Percentiles rank a stretch among this genome's conserved stretches.
These are phyloP conservation scores for Neurospora sp. DNA, from an alignment of 495 filamentous ascomycete genomes.

Conservation along the genomic window DNA sequence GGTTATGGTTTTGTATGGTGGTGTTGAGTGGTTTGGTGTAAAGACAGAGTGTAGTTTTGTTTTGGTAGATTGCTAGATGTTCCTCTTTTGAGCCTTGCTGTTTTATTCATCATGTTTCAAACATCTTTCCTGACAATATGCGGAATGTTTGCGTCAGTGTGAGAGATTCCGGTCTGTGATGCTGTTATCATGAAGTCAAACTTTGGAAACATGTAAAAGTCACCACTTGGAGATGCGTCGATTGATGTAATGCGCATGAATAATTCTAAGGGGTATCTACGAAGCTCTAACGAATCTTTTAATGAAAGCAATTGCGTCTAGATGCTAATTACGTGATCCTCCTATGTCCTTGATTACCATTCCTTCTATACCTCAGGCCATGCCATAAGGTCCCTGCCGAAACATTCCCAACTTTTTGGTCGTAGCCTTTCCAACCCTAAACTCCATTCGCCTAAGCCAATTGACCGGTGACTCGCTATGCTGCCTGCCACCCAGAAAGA, in stretches of 20 bases:
- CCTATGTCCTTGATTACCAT: not conserved
- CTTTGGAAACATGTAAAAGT: too few relatives aligned
- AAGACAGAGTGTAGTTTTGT: not conserved
- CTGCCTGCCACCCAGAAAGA: not conserved
- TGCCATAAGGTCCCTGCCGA: not conserved
- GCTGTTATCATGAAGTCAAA: too few relatives aligned
- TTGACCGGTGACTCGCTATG: not conserved
- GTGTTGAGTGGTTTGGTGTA: not conserved
- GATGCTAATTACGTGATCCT: not conserved
- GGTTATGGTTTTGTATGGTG: not conserved
- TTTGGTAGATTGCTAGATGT: not conserved
- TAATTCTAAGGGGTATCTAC: not conserved
- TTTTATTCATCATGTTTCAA: too few relatives aligned
- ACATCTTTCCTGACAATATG: too few relatives aligned
- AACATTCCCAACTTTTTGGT: not conserved
- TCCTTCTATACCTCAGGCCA: not conserved
- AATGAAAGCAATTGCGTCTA: not conserved
- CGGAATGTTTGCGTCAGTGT: too few relatives aligned
- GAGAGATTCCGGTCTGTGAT: too few relatives aligned
- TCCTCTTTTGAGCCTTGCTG: too few relatives aligned
- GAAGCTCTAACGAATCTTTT: not conserved
- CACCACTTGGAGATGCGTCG: too few relatives aligned
- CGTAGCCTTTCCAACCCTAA: not conserved
- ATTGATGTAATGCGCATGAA: not conserved
- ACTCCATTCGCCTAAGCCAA: not conserved